These are phyloP conservation scores for Hyphodiscus sp. DNA, from an alignment of 2,329 filamentous ascomycete species.

Conservation along the genomic window DNA sequence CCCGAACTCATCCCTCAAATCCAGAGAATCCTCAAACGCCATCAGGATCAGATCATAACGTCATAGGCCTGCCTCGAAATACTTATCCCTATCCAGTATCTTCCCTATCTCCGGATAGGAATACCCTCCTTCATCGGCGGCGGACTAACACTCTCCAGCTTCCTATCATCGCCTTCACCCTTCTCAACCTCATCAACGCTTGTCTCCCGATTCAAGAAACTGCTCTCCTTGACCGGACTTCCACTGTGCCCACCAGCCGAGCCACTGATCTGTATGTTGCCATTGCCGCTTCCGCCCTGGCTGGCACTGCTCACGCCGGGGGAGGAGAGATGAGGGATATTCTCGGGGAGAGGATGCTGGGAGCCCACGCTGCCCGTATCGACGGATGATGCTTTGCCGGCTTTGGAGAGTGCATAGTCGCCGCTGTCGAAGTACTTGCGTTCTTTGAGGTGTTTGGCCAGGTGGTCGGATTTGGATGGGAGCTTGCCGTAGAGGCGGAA, in stretches of 20 bases:
- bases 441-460: slow-evolving; percentile 98
- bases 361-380: slow-evolving; percentile 91
- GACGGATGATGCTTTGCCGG: slow-evolving; percentile 90
- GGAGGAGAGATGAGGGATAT: slow-evolving; percentile 82
- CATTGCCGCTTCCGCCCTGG: slow-evolving; percentile 38
- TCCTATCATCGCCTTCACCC: slow-evolving; percentile 30
- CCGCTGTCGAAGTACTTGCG: slow-evolving; percentile 98
- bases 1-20: neutral
- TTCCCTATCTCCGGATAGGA: slow-evolving; percentile 54
- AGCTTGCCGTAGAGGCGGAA: slow-evolving; percentile 98
- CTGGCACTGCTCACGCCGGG: slow-evolving; percentile 38
- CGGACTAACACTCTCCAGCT: slow-evolving; percentile 34
- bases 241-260: slow-evolving; percentile 51
- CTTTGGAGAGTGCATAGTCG: slow-evolving; percentile 94
- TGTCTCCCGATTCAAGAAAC: slow-evolving; percentile 76
- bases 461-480: slow-evolving; percentile 89
- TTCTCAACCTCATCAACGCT: slow-evolving; percentile 55
- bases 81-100: neutral
- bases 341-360: slow-evolving; percentile 90
- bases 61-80: neutral
- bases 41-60: neutral
- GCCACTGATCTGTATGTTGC: slow-evolving; percentile 37
- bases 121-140: slow-evolving; percentile 46
- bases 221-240: slow-evolving; percentile 86
- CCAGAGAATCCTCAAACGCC: neutral